Conservation (phyloP, 495 filamentous ascomycete genomes). For the Lepraria neglecta region DNA sequence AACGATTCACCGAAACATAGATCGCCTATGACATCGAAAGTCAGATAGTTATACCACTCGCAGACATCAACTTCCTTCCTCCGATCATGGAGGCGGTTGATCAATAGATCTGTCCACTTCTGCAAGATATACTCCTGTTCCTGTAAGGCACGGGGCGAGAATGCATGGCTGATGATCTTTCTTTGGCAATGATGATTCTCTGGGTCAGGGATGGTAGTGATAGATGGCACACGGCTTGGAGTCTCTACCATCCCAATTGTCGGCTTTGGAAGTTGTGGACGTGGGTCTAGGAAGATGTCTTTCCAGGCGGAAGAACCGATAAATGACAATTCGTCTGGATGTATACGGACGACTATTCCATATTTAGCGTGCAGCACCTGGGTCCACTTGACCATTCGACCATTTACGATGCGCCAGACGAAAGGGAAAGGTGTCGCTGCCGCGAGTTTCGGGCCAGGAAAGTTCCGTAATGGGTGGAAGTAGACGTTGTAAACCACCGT, state of each 20-base stretch:
- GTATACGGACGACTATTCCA: slow-evolving; percentile 36
- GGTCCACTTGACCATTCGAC: slow-evolving; percentile 20
- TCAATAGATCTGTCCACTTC: slow-evolving; percentile 41
- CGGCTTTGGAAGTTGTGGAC: slow-evolving; percentile 23
- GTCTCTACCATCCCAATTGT: slow-evolving; percentile 2
- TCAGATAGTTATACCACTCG: slow-evolving; percentile 53
- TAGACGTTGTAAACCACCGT: slow-evolving; percentile 39
- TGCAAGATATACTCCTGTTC: slow-evolving; percentile 42
- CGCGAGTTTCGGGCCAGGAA: slow-evolving; percentile 41
- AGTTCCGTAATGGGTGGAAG: slow-evolving; percentile 44
- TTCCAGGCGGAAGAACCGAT: slow-evolving; percentile 29
- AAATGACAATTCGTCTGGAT: slow-evolving; percentile 37
- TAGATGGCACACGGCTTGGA: background rate
- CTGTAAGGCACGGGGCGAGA: slow-evolving; percentile 32
- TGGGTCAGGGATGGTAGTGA: slow-evolving; percentile 14
- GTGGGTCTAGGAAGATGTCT: slow-evolving; percentile 21
- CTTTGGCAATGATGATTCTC: slow-evolving; percentile 33
- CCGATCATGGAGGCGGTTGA: slow-evolving; percentile 39
- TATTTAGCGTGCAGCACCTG: slow-evolving; percentile 36
- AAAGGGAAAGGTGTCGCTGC: slow-evolving; percentile 24
- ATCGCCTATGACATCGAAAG: slow-evolving; percentile 58
- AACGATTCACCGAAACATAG: slow-evolving; percentile 56
- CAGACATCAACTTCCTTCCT: slow-evolving; percentile 34
- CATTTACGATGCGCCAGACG: slow-evolving; percentile 18
- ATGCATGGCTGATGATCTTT: slow-evolving; percentile 29